phyloP scores from a whole-genome alignment of 306 rosid species.

The Quillaja saponaria region DNA sequence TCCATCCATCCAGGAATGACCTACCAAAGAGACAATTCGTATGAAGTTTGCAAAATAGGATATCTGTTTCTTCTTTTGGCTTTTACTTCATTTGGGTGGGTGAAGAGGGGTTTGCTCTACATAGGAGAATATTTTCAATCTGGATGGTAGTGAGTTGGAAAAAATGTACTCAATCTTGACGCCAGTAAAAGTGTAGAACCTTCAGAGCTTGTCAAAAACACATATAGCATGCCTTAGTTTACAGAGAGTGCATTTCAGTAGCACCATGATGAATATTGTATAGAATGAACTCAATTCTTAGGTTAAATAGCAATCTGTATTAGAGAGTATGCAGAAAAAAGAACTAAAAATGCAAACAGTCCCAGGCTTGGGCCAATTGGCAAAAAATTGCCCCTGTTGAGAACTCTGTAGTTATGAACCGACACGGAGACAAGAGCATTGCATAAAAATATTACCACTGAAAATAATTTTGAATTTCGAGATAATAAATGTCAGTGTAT shows the following conservation, averaged over 20 bases:
- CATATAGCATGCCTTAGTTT: not conserved
- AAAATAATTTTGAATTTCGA: not conserved
- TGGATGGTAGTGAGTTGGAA: not conserved
- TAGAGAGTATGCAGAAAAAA: not conserved
- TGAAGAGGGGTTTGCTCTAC: not conserved
- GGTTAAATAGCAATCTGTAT: not conserved
- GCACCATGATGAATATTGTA: not conserved
- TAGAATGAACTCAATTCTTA: not conserved
- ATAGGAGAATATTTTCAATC: slow-evolving; percentile 6
- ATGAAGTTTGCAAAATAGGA: not conserved
- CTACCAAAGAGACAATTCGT: slow-evolving; percentile 40
- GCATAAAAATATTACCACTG: not conserved
- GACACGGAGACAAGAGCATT: not conserved
- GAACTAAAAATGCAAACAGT: not conserved
- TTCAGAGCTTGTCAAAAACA: not conserved
- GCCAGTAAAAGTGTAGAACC: not conserved
- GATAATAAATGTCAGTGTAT: not conserved
- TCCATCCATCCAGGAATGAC: slow-evolving; percentile 72
- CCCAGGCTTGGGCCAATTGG: not conserved
- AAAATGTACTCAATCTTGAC: not conserved
- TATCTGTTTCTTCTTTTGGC: not conserved
- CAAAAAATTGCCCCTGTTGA: too few relatives aligned
- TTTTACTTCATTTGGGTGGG: not conserved
- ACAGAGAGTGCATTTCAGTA: not conserved
- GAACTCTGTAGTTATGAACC: not conserved